Evolutionary conservation across 371 early-diverging fungal genomes (phyloP).

Genomic region (Chytridium lagenaria): DNA sequence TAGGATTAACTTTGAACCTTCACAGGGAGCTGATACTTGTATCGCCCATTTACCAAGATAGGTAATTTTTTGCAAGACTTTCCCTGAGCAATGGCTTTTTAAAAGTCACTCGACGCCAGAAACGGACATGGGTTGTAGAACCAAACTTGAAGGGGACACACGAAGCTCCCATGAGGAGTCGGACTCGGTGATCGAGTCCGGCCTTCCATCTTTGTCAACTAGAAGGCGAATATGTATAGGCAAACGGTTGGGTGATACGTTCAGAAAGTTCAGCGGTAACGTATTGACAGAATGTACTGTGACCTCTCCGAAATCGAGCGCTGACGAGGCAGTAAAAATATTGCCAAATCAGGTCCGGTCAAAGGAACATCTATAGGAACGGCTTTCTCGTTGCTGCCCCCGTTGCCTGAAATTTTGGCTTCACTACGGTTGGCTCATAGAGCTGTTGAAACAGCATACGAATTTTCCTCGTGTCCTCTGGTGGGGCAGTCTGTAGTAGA

Average conservation of each 20-base stretch:
- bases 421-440: constrained; percentile 22
- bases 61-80: constrained; percentile 30
- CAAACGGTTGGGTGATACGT: constrained; percentile 32
- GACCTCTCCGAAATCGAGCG: constrained; percentile 47
- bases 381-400: constrained; percentile 1
- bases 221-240: constrained; percentile 42
- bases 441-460: constrained; percentile 37
- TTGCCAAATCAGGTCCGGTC: constrained; percentile 39
- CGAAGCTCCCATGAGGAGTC: background rate
- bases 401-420: constrained; percentile 11
- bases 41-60: constrained; percentile 55
- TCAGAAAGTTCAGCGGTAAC: constrained; percentile 48
- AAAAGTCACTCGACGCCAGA: constrained; percentile 43
- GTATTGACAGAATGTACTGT: constrained; percentile 47
- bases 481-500: background rate
- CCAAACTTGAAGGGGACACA: constrained; percentile 22
- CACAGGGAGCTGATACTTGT: constrained; percentile 49
- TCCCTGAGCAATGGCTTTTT: constrained; percentile 28
- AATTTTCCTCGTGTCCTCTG: constrained; percentile 29
- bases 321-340: constrained; percentile 37
- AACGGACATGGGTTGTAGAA: constrained; percentile 42
- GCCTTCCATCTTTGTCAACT: constrained; percentile 15
- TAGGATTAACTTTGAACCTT: constrained; percentile 36
- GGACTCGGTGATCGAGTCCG: background rate
- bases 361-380: constrained; percentile 34